Evolutionary conservation across 345 rosid species (phyloP).

Genomic region (Syzygium aromaticum): DNA sequence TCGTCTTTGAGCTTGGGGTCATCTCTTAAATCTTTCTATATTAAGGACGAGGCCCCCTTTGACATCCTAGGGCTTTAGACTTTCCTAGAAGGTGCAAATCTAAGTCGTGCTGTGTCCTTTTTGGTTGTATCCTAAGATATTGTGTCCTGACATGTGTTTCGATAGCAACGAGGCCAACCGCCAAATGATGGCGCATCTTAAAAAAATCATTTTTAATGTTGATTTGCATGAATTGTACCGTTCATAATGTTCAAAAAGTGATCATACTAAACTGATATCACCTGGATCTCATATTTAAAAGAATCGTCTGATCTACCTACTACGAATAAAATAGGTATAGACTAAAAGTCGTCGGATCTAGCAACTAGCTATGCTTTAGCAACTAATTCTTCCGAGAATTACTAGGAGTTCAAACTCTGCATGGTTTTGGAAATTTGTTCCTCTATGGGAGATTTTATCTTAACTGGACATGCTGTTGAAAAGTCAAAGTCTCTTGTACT

Average conservation of each 20-base stretch:
- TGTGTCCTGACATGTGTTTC: neutral
- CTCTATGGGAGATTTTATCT: no score
- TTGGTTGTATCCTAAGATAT: neutral
- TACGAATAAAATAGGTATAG: neutral
- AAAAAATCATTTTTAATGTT: rapidly evolving
- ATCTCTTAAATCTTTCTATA: neutral
- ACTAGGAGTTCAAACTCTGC: neutral
- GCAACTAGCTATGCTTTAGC: neutral
- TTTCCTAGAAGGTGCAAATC: neutral
- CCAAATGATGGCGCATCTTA: neutral
- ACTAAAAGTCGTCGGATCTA: neutral
- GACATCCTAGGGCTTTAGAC: neutral
- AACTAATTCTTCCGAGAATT: neutral
- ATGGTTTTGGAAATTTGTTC: neutral
- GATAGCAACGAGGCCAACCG: rapidly evolving
- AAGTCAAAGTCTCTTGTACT: neutral
- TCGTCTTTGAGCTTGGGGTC: neutral
- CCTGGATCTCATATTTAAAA: neutral
- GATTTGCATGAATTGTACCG: neutral
- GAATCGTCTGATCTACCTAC: neutral
- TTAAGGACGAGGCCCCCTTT: neutral
- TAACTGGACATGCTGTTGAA: neutral
- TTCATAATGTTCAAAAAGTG: neutral
- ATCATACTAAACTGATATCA: neutral
- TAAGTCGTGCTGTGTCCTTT: neutral